phyloP scores from a whole-genome alignment of 306 rosid genomes.

The Myrica gale region DNA sequence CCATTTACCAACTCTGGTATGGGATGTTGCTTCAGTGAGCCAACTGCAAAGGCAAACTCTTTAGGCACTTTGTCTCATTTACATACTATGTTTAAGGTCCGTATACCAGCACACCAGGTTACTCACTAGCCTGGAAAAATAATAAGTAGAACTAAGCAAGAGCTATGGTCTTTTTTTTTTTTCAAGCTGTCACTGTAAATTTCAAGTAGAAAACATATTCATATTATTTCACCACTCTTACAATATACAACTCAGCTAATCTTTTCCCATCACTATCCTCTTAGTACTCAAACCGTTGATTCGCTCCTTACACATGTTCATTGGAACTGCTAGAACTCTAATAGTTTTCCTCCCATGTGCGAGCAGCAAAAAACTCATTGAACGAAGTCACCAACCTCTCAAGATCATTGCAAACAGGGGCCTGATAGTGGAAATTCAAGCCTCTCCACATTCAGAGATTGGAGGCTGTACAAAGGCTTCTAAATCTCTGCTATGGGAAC shows the following conservation, averaged over 20 bases:
- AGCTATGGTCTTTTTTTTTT: not conserved
- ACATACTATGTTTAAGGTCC: not conserved
- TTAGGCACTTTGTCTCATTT: not conserved
- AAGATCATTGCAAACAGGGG: constrained; percentile 5
- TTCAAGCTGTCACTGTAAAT: not conserved
- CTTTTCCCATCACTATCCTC: not conserved
- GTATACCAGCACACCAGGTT: no score
- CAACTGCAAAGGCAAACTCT: not conserved
- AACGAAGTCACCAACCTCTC: not conserved
- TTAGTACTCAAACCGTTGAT: not conserved
- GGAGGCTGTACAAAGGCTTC: constrained; percentile 41
- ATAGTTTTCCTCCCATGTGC: constrained; percentile 59
- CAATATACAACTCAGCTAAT: not conserved
- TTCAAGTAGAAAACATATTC: not conserved
- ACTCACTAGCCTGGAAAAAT: not conserved
- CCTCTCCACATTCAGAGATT: constrained; percentile 8
- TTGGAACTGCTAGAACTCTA: constrained; percentile 43
- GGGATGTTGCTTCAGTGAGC: not conserved
- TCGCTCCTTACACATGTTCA: constrained; percentile 54
- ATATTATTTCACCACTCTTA: not conserved
- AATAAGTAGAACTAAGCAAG: not conserved
- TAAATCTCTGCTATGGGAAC: constrained; percentile 32
- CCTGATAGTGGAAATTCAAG: constrained; percentile 1
- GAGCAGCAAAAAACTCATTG: constrained; percentile 1
- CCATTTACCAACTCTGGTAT: not conserved